These are phyloP conservation scores for Cytidiella melzeri DNA, from an alignment of 768 basidiomycete genomes.

Conservation along the genomic window DNA sequence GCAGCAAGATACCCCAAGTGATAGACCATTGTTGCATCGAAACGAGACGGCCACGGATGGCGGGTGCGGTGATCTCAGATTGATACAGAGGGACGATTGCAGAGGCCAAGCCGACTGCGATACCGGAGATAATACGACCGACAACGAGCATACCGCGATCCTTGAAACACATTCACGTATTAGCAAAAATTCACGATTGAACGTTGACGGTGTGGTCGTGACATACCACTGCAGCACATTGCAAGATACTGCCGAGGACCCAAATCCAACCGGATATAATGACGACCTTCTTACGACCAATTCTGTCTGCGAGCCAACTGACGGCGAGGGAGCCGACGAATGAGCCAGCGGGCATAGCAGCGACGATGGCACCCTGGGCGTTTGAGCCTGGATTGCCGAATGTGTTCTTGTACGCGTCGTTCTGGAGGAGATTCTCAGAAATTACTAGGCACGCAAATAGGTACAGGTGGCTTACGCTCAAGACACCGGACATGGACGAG, in stretches of 20 bases:
- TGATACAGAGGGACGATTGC: slow-evolving; percentile 71
- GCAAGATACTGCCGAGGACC: slow-evolving; percentile 68
- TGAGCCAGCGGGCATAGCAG: slow-evolving; percentile 73
- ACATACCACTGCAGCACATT: slow-evolving; percentile 49
- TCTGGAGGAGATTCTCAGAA: slow-evolving; percentile 16
- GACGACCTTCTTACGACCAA: slow-evolving; percentile 63
- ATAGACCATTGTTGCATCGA: slow-evolving; percentile 76
- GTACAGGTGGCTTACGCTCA: slow-evolving; percentile 40
- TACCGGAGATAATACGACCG: slow-evolving; percentile 50
- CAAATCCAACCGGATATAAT: slow-evolving; percentile 64
- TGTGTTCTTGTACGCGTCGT: slow-evolving; percentile 27
- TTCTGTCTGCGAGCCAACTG: slow-evolving; percentile 52
- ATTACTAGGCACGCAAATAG: background rate
- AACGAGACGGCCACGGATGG: slow-evolving; percentile 70
- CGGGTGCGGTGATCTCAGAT: slow-evolving; percentile 65
- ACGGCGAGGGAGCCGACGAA: slow-evolving; percentile 61
- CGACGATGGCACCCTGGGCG: slow-evolving; percentile 70
- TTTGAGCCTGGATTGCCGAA: slow-evolving; percentile 40
- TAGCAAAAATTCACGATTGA: background rate
- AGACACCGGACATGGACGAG: slow-evolving; percentile 75
- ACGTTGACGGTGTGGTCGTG: background rate
- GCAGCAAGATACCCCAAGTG: slow-evolving; percentile 73
- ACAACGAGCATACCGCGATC: slow-evolving; percentile 69
- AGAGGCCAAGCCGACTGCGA: slow-evolving; percentile 62
- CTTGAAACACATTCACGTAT: slow-evolving; percentile 31